phyloP scores from a whole-genome alignment of 1,284 basidiomycete species.

The Tremellales sp. region DNA sequence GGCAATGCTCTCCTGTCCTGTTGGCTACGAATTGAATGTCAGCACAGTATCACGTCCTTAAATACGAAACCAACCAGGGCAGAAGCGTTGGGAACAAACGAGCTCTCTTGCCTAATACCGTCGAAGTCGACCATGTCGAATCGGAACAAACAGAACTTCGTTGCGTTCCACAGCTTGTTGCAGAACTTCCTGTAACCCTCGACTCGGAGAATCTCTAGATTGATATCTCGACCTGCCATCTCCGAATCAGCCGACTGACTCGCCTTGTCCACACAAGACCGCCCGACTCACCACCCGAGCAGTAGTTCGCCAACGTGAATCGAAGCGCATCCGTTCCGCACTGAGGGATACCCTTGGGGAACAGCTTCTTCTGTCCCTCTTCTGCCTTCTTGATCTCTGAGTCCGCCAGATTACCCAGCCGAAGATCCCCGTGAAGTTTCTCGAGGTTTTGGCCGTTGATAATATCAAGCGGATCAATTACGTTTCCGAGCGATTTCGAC shows the following conservation, averaged over 20 bases:
- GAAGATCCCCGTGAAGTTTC: slow-evolving; percentile 79
- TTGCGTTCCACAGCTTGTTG: slow-evolving; percentile 99
- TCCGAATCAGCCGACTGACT: slow-evolving; percentile 1
- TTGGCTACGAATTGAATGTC: slow-evolving; percentile 58
- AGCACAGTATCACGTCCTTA: neutral
- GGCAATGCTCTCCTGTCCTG: slow-evolving; percentile 83
- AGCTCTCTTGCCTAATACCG: slow-evolving; percentile 49
- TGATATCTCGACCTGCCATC: slow-evolving; percentile 77
- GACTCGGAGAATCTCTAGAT: slow-evolving; percentile 92
- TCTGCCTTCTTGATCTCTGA: slow-evolving; percentile 90
- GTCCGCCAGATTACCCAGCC: slow-evolving; percentile 89
- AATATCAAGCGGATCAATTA: slow-evolving; percentile 95
- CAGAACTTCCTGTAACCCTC: slow-evolving; percentile 99
- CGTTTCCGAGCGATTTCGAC: slow-evolving; percentile 98
- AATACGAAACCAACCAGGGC: slow-evolving; percentile 56
- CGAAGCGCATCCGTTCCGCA: slow-evolving; percentile 96
- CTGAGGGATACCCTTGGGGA: slow-evolving; percentile 98
- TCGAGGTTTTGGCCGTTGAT: slow-evolving; percentile 84
- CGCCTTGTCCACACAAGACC: neutral
- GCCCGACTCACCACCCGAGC: slow-evolving; percentile 60
- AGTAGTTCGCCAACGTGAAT: slow-evolving; percentile 94
- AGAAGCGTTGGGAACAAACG: slow-evolving; percentile 69
- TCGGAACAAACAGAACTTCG: slow-evolving; percentile 96
- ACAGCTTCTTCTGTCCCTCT: slow-evolving; percentile 97
- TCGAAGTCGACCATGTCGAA: slow-evolving; percentile 58